Evolutionary conservation across 2,329 filamentous ascomycete genomes (phyloP).

Genomic region (Microsporum canis): DNA sequence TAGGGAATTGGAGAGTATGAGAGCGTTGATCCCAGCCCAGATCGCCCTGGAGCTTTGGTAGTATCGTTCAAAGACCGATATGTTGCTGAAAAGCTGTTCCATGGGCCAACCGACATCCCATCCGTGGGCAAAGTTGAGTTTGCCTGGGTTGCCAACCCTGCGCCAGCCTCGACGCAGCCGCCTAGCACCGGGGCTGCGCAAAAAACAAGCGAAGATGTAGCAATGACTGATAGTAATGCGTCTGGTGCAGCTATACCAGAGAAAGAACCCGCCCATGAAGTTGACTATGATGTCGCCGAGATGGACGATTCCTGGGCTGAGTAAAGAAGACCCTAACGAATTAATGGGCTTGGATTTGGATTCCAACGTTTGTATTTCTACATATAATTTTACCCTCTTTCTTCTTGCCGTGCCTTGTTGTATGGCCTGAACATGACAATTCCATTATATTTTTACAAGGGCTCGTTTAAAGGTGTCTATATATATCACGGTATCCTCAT

Average conservation of each 20-base stretch:
- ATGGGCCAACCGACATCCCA: constrained; percentile 38
- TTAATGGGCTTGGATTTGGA: background rate
- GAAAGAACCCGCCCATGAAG: constrained; percentile 24
- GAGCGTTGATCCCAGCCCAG: constrained; percentile 33
- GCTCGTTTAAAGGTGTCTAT: too few relatives aligned
- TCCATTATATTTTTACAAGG: too few relatives aligned
- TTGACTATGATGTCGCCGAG: constrained; percentile 43
- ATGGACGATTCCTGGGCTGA: constrained; percentile 36
- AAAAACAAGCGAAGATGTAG: constrained; percentile 21
- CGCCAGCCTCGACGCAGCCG: constrained; percentile 14
- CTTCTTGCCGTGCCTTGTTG: background rate
- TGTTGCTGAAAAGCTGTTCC: constrained; percentile 46
- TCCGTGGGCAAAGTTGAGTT: constrained; percentile 44
- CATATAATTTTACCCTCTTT: background rate
- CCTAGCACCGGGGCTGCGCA: constrained; percentile 13
- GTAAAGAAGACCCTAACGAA: constrained; percentile 8
- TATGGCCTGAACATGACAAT: too few relatives aligned
- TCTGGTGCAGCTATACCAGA: background rate
- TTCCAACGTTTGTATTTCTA: background rate
- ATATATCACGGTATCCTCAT: too few relatives aligned
- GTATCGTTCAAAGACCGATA: constrained; percentile 39
- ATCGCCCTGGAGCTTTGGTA: constrained; percentile 30
- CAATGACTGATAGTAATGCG: constrained; percentile 18
- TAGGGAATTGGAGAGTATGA: constrained; percentile 39
- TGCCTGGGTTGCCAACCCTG: constrained; percentile 40